Evolutionary conservation across 371 early-diverging fungal genomes (phyloP), one percentile per base, ranked within the genome.

Genomic region (Blakeslea trispora): DNA sequence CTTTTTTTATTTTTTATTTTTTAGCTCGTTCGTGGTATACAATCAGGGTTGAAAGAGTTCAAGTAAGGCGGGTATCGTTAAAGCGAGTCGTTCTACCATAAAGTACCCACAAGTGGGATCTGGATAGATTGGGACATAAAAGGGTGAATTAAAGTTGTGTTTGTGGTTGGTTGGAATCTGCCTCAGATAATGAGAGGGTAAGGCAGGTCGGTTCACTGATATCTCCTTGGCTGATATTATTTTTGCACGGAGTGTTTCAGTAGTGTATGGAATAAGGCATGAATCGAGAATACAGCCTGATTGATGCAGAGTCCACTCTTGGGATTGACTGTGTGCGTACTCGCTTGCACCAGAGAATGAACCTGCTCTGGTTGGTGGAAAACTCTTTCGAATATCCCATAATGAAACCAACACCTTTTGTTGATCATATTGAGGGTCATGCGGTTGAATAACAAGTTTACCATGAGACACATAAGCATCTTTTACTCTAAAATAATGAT

Each of bases 381-480:
- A 53, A 11, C 49, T 47, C 45, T 70, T 66, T 44, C 70, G n/a
- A 37, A 70, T 66, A 48, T 70, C 70, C 70, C 70, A 66, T 41
- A 70, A 59, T 21, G 66, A 66, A 23, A 47, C 51, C 46, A 67
- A 41, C 9, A 45, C n/a, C 14, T 52, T 50, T 34, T 57, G 54
- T 37, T 15, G 47, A 18, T 53, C 41, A 8, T 40, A 35, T 51
- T 37, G 39, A 28, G 3, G 23, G 11, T 56, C 55, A 53, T 55
- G 41, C 22, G 57, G 49, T 17, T 57, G 44, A 23, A 78, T 23
- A 11, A 78, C 52, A 44, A 78, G 56, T 45, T 75, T 78, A 8
- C 79, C 79, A 56, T 78, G 79, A 22, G 71, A 75, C 18, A 78
- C 79, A 68, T 75, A 78, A 0, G 66, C 57, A 69, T 75, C 69